Evolutionary conservation across 208 protist species (phyloP).

Genomic region (Acanthamoeba triangularis): DNA sequence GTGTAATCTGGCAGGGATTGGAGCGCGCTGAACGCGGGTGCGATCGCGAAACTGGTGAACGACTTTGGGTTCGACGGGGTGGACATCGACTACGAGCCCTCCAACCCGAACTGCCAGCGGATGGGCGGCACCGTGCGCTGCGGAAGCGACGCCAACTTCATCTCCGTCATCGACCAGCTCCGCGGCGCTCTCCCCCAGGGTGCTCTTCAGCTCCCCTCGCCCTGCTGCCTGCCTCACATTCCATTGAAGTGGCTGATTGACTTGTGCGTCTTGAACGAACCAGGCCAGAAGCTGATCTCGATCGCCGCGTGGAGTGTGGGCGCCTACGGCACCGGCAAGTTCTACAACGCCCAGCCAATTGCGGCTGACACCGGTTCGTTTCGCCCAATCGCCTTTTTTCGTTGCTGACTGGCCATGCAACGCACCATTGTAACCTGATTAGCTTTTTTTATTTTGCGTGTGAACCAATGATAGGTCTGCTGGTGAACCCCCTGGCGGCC

Average conservation of each 20-base stretch:
- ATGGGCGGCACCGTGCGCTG: not conserved
- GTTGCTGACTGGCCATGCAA: too few relatives aligned
- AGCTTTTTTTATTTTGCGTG: too few relatives aligned
- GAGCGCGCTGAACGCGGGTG: not conserved
- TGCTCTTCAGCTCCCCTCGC: not conserved
- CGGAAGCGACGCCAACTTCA: not conserved
- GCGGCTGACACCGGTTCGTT: not conserved
- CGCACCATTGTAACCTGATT: too few relatives aligned
- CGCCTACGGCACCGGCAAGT: not conserved
- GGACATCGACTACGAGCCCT: constrained; percentile 24
- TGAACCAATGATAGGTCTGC: not conserved
- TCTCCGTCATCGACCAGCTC: constrained; percentile 1
- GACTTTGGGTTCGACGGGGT: not conserved
- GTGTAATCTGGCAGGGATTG: not conserved
- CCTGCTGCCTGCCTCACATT: not conserved
- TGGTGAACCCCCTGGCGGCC: not conserved
- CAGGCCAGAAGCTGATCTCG: constrained; percentile 8
- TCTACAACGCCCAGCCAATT: not conserved
- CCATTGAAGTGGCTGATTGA: too few relatives aligned
- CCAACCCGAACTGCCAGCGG: constrained; percentile 20
- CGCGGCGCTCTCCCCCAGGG: not conserved
- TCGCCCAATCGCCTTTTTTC: too few relatives aligned
- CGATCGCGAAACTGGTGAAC: not conserved
- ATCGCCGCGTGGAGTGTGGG: constrained; percentile 6
- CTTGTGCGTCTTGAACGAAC: not conserved